These are phyloP conservation scores for Trypanosoma rangeli DNA, from an alignment of 208 protist genomes.

Conservation along the genomic window DNA sequence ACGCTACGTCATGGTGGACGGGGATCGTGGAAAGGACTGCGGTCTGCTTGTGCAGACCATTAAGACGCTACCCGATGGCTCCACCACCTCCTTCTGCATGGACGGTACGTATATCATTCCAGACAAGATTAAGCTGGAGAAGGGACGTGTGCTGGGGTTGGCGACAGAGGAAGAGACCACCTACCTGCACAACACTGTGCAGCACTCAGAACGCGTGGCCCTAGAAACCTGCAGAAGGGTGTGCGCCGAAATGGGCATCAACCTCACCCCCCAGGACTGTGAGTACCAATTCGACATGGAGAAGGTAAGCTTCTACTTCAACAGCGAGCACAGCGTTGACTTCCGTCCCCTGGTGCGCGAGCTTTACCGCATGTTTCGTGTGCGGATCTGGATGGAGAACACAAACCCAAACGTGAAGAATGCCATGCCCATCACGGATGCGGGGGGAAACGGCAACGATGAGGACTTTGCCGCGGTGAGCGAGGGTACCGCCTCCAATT, in stretches of 20 bases:
- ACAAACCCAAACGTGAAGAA: slow-evolving; percentile 88
- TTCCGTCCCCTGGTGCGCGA: slow-evolving; percentile 88
- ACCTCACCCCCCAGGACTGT: slow-evolving; percentile 77
- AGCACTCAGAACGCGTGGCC: slow-evolving; percentile 76
- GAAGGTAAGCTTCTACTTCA: slow-evolving; percentile 93
- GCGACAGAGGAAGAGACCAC: slow-evolving; percentile 75
- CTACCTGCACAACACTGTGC: slow-evolving; percentile 74
- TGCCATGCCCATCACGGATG: slow-evolving; percentile 51
- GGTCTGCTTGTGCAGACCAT: slow-evolving; percentile 82
- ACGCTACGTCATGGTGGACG: slow-evolving; percentile 86
- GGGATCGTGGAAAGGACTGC: slow-evolving; percentile 85
- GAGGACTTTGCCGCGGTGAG: not conserved
- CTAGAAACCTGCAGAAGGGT: slow-evolving; percentile 86
- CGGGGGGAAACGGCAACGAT: not conserved
- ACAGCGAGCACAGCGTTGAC: slow-evolving; percentile 87
- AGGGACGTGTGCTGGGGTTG: slow-evolving; percentile 65
- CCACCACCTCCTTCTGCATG: slow-evolving; percentile 57
- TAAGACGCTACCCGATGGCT: slow-evolving; percentile 39
- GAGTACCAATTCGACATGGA: slow-evolving; percentile 95
- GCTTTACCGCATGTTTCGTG: slow-evolving; percentile 88
- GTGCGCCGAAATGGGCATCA: slow-evolving; percentile 77
- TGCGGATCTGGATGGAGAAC: slow-evolving; percentile 93
- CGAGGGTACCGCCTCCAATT: not conserved
- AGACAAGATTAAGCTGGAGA: slow-evolving; percentile 79
- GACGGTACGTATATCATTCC: slow-evolving; percentile 65